Evolutionary conservation across 179 eudicot genomes (phyloP), one percentile per base, ranked within the genome.

Genomic region (Nepenthes alata): DNA sequence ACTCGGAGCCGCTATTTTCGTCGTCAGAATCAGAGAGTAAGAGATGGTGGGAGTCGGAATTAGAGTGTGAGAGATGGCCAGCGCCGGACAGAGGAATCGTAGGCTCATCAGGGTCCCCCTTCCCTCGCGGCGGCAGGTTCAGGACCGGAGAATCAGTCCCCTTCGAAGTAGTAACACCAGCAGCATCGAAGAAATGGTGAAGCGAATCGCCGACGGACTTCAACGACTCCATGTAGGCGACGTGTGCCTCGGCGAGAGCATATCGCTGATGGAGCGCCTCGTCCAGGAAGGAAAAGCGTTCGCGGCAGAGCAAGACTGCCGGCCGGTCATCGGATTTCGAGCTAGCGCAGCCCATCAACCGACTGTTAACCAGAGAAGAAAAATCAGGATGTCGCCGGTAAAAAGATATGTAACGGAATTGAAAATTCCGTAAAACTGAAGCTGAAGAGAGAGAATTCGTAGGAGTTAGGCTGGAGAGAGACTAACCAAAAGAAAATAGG

Each of bases 261-360:
- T 76, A 89, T 2, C 98, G 82, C 11, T 76, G 83, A 2, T 67
- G 85, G 4, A 85, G 66, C 4, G 96, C 89, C 1, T 67, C 68
- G 65, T 85, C 81, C 4, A 91, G 69, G 16, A 70, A 78, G 0
- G 61, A 38, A 11, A 86, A 72, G 0, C 98, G 75, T 0, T 83
- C 78, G 1, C 87, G 84, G 77, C 98, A 93, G 2, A 93, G 73
- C 1, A 61, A 68, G 11, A 93, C 88, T 62, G 95, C 93, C 70
- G 93, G 93, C 0, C 78, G 69, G 56, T 89, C 97, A 53, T 93
- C 98, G 47, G 74, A 63, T 64, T 93, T 93, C 1, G 98, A 93
- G 60, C 62, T 74, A 0, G 82, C 75, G 36, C 98, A 93, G 36
- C 98, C 98, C 98, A 93, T 91, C n/a, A 60, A 55, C 35, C 36